Evolutionary conservation across 139 green algal species (phyloP), one percentile per base, ranked within the genome.

Genomic region (Tetradesmus lagerheimii): DNA sequence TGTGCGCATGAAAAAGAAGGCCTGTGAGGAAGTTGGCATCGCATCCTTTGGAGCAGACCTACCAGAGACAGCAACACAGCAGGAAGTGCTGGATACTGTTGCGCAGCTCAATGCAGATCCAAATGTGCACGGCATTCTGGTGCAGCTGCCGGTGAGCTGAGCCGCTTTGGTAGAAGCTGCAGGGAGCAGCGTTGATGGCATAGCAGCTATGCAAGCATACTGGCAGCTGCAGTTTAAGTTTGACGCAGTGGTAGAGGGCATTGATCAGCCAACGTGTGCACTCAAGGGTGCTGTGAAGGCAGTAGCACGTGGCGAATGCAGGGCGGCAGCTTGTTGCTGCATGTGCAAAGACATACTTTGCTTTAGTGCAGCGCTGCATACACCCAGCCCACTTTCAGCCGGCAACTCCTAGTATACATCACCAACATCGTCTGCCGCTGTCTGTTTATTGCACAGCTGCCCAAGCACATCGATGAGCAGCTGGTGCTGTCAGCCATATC

Each of bases 1-100:
- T 90, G 98, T 99, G 20, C 94, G 97, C 50, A 99, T 95, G 93
- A 99, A 99, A 94, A 95, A 96, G 45, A 98, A 98, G 91, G 97
- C 95, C 8, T 99, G 98, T 88, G 95, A 96, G 45, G 80, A 99
- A 91, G 96, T 97, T 38, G 98, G 98, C 80, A 99, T 99, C 76
- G 85, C 85, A 1, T 99, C 96, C 11, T 99, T 98, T 88, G 95
- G 94, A 12, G 93, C 93, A 15, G 95, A 99, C 82, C 94, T 99
- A 25, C 96, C 98, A 3, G 98, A 97, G 20, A 95, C 94, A 38
- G 96, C 95, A 1, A 96, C 91, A 0, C 93, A 99, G 91, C 96
- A 98, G 45, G 97, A 99, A 85, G 90, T 99, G 25, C 90, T 99
- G 37, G 91, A 93, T 80, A 95, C 95, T 83, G 97, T 99, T 5